A percentile compares a stretch with the other conserved stretches of the same genome.
Conservation (phyloP, 73 alveolate genomes). For the Paramecium sexaurelia region DNA sequence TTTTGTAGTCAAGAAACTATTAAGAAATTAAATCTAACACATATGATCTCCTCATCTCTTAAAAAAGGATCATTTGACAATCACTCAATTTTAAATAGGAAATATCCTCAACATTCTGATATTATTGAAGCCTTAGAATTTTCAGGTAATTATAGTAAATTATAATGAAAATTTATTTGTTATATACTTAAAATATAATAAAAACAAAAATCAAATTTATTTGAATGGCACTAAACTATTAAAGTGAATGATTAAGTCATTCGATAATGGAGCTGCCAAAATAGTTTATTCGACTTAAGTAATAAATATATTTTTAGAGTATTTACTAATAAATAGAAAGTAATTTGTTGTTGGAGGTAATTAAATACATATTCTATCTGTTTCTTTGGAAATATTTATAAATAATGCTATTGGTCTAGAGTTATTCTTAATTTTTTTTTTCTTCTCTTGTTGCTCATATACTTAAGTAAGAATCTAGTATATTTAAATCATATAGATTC, state of each 20-base stretch:
- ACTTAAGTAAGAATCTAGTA: background rate
- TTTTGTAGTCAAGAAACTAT: background rate
- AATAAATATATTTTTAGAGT: background rate
- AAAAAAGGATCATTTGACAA: constrained; percentile 22
- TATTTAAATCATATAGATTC: background rate
- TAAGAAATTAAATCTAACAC: background rate
- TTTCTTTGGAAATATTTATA: background rate
- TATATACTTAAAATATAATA: background rate
- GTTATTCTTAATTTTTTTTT: background rate
- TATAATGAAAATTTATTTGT: background rate
- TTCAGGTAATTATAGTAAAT: background rate
- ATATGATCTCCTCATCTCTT: background rate
- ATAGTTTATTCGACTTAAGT: background rate
- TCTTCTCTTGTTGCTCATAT: background rate
- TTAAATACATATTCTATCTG: background rate
- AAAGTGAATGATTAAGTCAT: background rate
- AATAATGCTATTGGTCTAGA: background rate
- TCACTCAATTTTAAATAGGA: constrained; percentile 7
- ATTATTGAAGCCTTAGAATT: background rate
- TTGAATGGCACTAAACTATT: background rate
- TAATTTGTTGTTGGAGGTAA: background rate
- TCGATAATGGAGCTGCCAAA: background rate
- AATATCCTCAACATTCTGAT: constrained; percentile 4
- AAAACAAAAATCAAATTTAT: background rate
- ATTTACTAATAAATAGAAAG: background rate